These are phyloP conservation scores for Eutrema salsugineum DNA, from an alignment of 441 rosid genomes.

Conservation along the genomic window DNA sequence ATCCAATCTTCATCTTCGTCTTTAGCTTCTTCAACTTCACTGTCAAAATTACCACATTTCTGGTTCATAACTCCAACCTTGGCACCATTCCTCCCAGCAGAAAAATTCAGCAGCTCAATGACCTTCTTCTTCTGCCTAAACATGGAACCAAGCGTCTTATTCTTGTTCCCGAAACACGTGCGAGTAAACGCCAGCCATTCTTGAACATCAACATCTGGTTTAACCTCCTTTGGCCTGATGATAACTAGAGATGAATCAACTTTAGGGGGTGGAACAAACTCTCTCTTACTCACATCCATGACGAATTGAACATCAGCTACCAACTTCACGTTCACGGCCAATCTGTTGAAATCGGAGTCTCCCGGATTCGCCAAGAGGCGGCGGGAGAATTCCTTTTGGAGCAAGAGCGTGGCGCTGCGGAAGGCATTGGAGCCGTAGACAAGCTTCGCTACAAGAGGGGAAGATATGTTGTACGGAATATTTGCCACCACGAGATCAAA, in stretches of 20 bases:
- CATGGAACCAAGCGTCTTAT: conserved; percentile 79
- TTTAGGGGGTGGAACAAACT: conserved; percentile 83
- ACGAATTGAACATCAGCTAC: conserved; percentile 69
- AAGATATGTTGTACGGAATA: conserved; percentile 83
- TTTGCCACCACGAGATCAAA: conserved; percentile 84
- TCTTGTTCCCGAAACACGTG: conserved; percentile 75
- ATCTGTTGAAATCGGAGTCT: conserved; percentile 73
- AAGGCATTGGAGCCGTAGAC: conserved; percentile 60
- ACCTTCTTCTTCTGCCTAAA: conserved; percentile 93
- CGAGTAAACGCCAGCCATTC: conserved; percentile 43
- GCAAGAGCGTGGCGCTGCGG: conserved; percentile 74
- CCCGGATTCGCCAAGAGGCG: conserved; percentile 82
- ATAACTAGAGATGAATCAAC: conserved; percentile 88
- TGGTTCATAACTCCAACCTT: background rate
- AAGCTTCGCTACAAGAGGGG: conserved; percentile 75
- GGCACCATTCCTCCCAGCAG: conserved; percentile 15
- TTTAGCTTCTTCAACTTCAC: conserved; percentile 20
- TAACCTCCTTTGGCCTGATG: conserved; percentile 61
- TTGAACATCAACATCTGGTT: conserved; percentile 34
- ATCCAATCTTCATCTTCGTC: conserved; percentile 7
- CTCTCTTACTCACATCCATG: conserved; percentile 92
- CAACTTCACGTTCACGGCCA: conserved; percentile 85
- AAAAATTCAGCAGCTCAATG: conserved; percentile 47
- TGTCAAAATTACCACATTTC: background rate
- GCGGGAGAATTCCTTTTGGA: conserved; percentile 89